Base-by-base conservation (phyloP, 164 flowering plant species). In the Chloranthus sessilifolius region DNA sequence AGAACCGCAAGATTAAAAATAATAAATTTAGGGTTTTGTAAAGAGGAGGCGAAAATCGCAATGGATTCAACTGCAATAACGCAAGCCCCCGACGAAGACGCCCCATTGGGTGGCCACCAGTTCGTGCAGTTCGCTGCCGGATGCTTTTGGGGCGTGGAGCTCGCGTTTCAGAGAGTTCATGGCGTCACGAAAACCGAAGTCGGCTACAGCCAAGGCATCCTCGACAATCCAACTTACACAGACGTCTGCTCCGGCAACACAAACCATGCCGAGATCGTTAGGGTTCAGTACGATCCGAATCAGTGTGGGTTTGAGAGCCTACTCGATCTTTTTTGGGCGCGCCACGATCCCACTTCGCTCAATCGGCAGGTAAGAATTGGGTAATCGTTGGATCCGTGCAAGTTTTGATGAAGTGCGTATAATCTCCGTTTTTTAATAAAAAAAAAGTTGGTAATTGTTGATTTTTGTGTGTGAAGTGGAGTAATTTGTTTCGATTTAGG, bases 101-200 rank as follows among this genome's bases (percentile, higher is more conserved):
- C 67, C 9, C 90, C 94, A 0, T 81, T 77, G 3, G 79, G 94
- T 0, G 90, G 85, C 0, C 90, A 79, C 59, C 67, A 73, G 54
- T 86, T 86, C 53, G 81, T 79, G 6, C 85, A 83, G 38, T 70
- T 90, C 60, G 98, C 91, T 0, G 91, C 89, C 2, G 98, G 98
- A 0, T 90, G 95, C 60, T 90, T 87, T 56, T 90, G 95, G 98
- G 91, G 95, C 1, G 89, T 84, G 1, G 98, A 90, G 51, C 59
- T 90, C 44, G 94, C 82, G 16, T 90, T 70, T 28, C 94, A 90
- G 78, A 75, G 97, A 45, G 78, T 79, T 1, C 75, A 82, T 0
- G 96, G 96, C 35, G 95, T 87, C 3, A 67, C 78, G 20, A 76
- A 71, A 62, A 87, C 98, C 1, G 96, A 91, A 52, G 98, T 83